Base-by-base conservation (phyloP, 2,329 filamentous ascomycete species). In the Stromatinia cepivora region DNA sequence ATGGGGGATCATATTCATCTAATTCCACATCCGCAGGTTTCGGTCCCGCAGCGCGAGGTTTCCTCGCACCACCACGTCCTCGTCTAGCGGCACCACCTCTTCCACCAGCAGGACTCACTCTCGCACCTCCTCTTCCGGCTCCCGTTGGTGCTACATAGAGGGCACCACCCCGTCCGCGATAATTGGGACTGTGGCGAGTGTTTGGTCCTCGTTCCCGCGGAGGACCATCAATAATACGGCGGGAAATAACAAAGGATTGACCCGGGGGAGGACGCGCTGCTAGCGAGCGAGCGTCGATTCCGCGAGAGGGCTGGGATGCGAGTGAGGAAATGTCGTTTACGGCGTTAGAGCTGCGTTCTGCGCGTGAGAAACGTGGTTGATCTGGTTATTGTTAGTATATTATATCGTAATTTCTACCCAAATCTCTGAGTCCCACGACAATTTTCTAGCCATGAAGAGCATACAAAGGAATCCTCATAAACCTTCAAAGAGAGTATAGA, bases 281-380 rank as follows among this genome's bases (percentile, higher is more conserved):
- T 15, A 79, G 70, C 34, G 77, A 75, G 31, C 78, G 76, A 13
- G 78, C 78, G 57, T 79, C 77, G 53, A 78, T 70, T 34, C 76
- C 77, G 42, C 73, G 70, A 28, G 71, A 42, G 50, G 75, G 71
- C 46, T n/a, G 71, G 7, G 74, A 70, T 22, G 73, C 65, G 34
- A 78, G 66, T 13, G 76, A 73, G 4, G 75, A 74, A n/a, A 77
- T 70, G 52, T 78, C 75, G n/a, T 70, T 70, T 56, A 74, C 70
- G 10, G 76, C 77, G 42, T 72, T 69, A 48, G 70, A 69, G 10
- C 73, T 72, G 66, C 72, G 71, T 69, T 75, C 50, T 31, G 72
- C 71, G 20, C 67, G 67, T 9, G 67, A 46, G 31, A n/a, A 9
- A 42, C 25, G 46, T 56, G 46, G 25, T 42, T 64, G 61, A 64